Base-by-base conservation (phyloP, 306 rosid species). In the Pyrus betulifolia region DNA sequence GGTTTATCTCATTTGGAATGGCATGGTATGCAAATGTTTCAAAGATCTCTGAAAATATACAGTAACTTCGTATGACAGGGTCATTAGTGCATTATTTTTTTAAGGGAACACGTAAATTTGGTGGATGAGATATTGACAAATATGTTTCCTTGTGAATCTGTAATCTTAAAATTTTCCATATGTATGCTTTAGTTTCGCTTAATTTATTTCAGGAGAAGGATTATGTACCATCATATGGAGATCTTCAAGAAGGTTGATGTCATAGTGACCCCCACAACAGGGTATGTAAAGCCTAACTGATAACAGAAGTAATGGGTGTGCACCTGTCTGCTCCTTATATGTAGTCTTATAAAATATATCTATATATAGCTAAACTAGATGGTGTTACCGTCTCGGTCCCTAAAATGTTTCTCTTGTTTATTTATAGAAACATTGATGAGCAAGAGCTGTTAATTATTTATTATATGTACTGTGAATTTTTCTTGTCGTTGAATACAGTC, bases 241-340 rank as follows among this genome's bases (percentile, higher is more conserved):
- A 92, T 94, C 72, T 91, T 94, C 88, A 94, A 89, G 88, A 87
- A 87, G 78, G 96, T 90, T 64, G 98, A 94, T 81, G 82, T 94
- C 82, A 90, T 94, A 64, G 96, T 92, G 84, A 92, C 98, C 76
- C 98, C 98, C 42, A 94, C 97, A 65, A 94, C 98, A n/a, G 98
- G 97, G 97, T 94, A 88, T 78, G 93, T 81, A 72, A 44, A 35
- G 28, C 10, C 27, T 74, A 71, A 45, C 54, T 77, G 44, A 23
- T 67, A 5, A 52, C 27, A 35, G 35, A 61, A 76, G 51, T 79
- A 77, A 33, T 42, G 64, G 64, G 67, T 74, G 38, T 17, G 42
- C 18, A 7, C 40, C 15, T 46, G n/a, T 46, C 38, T 15, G 40
- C 25, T 49, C 60, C 22, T 69, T 67, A 25, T 35, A n/a, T 1